A percentile compares a stretch with the other conserved stretches of the same genome.
Conservation (phyloP, 768 basidiomycete genomes). For the Artomyces pyxidatus region DNA sequence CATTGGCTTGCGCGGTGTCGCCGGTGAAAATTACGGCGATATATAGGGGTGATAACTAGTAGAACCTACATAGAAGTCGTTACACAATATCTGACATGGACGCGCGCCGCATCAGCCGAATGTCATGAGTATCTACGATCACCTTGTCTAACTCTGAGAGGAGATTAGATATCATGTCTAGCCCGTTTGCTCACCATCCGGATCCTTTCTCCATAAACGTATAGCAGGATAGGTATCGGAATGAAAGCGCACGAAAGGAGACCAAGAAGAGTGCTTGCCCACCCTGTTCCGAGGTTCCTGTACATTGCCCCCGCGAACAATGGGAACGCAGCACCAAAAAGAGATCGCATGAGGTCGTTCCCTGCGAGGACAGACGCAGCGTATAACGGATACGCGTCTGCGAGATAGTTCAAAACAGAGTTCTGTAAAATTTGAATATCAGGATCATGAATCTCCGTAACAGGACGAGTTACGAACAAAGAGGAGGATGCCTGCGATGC, state of each 20-base stretch:
- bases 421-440: neutral
- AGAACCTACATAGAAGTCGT: too few relatives aligned
- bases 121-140: too few relatives aligned
- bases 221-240: constrained; percentile 16
- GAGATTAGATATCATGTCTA: constrained; percentile 14
- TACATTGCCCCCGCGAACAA: constrained; percentile 19
- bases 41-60: too few relatives aligned
- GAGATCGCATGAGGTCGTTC: constrained; percentile 25
- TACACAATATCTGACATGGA: too few relatives aligned
- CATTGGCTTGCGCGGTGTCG: too few relatives aligned
- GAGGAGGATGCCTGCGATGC: constrained; percentile 23
- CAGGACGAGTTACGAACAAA: constrained; percentile 23
- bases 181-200: constrained; percentile 12
- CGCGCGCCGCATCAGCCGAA: too few relatives aligned
- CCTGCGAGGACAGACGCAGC: constrained; percentile 28
- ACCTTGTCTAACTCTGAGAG: too few relatives aligned
- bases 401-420: constrained; percentile 23
- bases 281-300: constrained; percentile 18
- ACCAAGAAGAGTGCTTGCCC: constrained; percentile 21
- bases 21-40: too few relatives aligned
- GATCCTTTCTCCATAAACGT: constrained; percentile 14
- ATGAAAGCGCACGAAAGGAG: constrained; percentile 21
- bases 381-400: constrained; percentile 25
- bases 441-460: too few relatives aligned
- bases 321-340: constrained; percentile 13